Evolutionary conservation across 345 rosid genomes (phyloP), one percentile per base, ranked within the genome.

Genomic region (Erucastrum elatum): DNA sequence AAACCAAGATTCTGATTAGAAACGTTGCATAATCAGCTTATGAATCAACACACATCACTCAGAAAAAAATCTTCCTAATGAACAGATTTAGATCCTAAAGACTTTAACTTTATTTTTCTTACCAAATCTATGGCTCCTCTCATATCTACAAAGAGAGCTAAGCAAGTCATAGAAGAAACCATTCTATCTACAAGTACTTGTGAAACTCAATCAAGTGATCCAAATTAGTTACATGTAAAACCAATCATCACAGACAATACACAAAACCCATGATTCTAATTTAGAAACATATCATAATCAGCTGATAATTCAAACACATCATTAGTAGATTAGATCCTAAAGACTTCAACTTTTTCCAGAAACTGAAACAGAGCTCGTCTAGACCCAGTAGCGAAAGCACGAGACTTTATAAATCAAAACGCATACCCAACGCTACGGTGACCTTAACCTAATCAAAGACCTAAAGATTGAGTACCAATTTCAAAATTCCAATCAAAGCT

Each of bases 401-500:
- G 60, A 77, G 15, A 53, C 11, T 63, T 64, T 6, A 51, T 41
- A 3, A 33, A 29, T 5, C 2, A 6, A 44, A 58, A 1, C 4
- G n/a, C 65, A 71, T 37, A 71, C 59, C 58, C 70, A 51, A 56
- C 56, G 6, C 7, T 51, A 51, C 56, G 21, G 17, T 51, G 21
- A 15, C 21, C 56, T 51, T 51, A 51, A 51, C 17, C 56, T 49
- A 49, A 49, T 49, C 56, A 1, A n/a, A 49, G 56, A 49, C 56
- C 56, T 49, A 49, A 49, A 58, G 29, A 58, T 59, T 35, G 68
- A 15, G 46, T 59, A 30, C 26, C 56, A 66, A 59, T 31, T 78
- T 44, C 21, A 59, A 66, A 35, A 15, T 44, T 70, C 31, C 70
- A 21, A 64, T 29, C 0, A 49, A 69, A 34, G 30, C 56, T 70